Base-by-base conservation (phyloP, 306 rosid genomes). In the Fragaria vesca region DNA sequence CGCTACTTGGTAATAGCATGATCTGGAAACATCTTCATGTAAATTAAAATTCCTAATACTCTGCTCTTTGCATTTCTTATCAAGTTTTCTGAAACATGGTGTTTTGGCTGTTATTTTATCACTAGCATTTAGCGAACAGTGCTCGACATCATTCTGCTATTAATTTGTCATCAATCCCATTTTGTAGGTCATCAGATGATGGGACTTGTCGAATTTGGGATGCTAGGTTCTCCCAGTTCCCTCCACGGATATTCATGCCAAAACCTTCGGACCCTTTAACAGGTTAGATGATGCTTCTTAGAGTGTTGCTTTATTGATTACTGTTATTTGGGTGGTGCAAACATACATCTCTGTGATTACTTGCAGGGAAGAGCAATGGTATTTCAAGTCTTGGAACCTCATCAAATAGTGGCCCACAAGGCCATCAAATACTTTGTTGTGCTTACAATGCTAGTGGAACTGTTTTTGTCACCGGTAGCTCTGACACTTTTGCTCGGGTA, bases 171-270 rank as follows among this genome's bases (percentile, higher is more conserved):
- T 57, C 72, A 65, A n/a, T 78, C 38, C 50, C 67, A 47, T 38
- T 75, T 75, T 80, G 74, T 73, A 93, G 98, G 83, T 88, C 98
- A 72, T 93, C 98, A 1, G 98, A 93, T 79, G 97, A 93, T 83
- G 98, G 98, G 81, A 91, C 97, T 66, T 93, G 98, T 84, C 87
- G 97, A 84, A 85, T 93, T 76, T 93, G 98, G 98, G 97, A 93
- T 84, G 98, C 97, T 45, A 88, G 98, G 81, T 78, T 30, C 77
- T 88, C 97, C 66, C 91, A 74, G 52, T 70, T 77, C 78, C 89
- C 83, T 60, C 90, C 91, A 9, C 89, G 93, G 66, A 81, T 93
- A 81, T 93, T 88, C 81, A 72, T 78, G 71, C 97, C 98, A 11
- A 89, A 88, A 76, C 97, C 94, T 80, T 48, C 79, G 11, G 97